Evolutionary conservation across 2,329 filamentous ascomycete genomes (phyloP).

Genomic region (Chaetothyriales sp.): DNA sequence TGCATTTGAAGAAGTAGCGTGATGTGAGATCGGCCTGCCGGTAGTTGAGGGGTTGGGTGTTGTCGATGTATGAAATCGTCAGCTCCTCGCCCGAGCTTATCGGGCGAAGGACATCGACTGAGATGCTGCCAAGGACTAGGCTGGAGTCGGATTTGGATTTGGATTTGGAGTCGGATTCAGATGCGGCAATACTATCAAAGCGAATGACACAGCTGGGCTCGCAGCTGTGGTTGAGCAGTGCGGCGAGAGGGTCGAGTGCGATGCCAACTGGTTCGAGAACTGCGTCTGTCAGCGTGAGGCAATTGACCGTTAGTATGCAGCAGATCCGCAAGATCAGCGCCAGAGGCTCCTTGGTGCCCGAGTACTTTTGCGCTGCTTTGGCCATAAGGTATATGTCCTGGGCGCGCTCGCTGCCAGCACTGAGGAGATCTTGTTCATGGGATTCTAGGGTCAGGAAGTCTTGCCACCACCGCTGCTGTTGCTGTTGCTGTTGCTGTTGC

Average conservation of each 20-base stretch:
- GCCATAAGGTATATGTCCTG: slow-evolving; percentile 38
- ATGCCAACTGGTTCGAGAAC: slow-evolving; percentile 44
- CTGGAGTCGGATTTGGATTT: slow-evolving; percentile 16
- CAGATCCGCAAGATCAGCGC: slow-evolving; percentile 31
- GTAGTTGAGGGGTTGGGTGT: slow-evolving; percentile 34
- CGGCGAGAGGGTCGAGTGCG: slow-evolving; percentile 40
- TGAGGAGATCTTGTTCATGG: slow-evolving; percentile 35
- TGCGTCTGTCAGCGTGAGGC: slow-evolving; percentile 41
- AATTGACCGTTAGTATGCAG: slow-evolving; percentile 34
- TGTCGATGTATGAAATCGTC: slow-evolving; percentile 47
- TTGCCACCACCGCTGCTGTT: slow-evolving; percentile 6
- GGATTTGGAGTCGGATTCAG: slow-evolving; percentile 17
- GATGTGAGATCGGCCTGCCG: slow-evolving; percentile 38
- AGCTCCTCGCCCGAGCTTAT: slow-evolving; percentile 43
- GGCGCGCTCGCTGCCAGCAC: slow-evolving; percentile 25
- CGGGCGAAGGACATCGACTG: slow-evolving; percentile 28
- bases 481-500: too few species aligned
- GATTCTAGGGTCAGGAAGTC: slow-evolving; percentile 31
- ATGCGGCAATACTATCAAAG: slow-evolving; percentile 33
- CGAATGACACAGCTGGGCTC: slow-evolving; percentile 43
- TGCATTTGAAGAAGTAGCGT: slow-evolving; percentile 45
- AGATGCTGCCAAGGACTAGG: slow-evolving; percentile 4
- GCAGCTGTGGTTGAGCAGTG: slow-evolving; percentile 48
- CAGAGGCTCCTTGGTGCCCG: slow-evolving; percentile 30
- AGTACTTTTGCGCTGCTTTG: slow-evolving; percentile 40